A percentile compares a stretch with the other conserved stretches of the same genome.
phyloP scores from a whole-genome alignment of 495 filamentous ascomycete species.

The Monascus purpureus region DNA sequence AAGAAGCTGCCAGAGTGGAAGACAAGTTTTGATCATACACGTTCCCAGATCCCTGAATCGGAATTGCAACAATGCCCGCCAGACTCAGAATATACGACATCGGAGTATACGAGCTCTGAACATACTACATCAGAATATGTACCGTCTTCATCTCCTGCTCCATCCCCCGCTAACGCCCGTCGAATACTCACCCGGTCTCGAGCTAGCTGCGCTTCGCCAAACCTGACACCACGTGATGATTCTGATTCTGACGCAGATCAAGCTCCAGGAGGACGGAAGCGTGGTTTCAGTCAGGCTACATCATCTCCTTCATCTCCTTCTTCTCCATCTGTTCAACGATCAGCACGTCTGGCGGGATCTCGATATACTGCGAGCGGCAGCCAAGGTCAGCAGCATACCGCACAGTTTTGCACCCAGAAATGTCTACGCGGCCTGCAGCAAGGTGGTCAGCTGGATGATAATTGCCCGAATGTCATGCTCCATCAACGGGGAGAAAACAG shows the following conservation, averaged over 20 bases:
- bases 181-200: constrained; percentile 10
- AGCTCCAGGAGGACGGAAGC: constrained; percentile 9
- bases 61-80: constrained; percentile 4
- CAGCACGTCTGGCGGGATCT: constrained; percentile 4
- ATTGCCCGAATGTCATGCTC: constrained; percentile 27
- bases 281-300: constrained; percentile 12
- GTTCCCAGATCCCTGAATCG: constrained; percentile 4
- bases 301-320: no score
- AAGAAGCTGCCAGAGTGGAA: constrained; percentile 5
- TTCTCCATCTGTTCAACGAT: constrained; percentile 5
- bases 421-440: constrained; percentile 31
- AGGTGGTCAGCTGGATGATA: constrained; percentile 16
- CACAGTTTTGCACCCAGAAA: constrained; percentile 30
- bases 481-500: constrained; percentile 11
- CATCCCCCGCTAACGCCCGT: constrained; percentile 4
- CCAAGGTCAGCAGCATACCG: constrained; percentile 1
- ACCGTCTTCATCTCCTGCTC: constrained; percentile 8
- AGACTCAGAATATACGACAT: constrained; percentile 4
- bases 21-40: constrained; percentile 3
- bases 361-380: constrained; percentile 2
- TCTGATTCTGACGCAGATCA: constrained; percentile 10
- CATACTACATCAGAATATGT: constrained; percentile 5
- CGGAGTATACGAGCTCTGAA: constrained; percentile 7
- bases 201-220: constrained; percentile 6
- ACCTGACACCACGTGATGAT: constrained; percentile 2